phyloP scores from a whole-genome alignment of 1,284 basidiomycete genomes.

The Trichosporon sp. region DNA sequence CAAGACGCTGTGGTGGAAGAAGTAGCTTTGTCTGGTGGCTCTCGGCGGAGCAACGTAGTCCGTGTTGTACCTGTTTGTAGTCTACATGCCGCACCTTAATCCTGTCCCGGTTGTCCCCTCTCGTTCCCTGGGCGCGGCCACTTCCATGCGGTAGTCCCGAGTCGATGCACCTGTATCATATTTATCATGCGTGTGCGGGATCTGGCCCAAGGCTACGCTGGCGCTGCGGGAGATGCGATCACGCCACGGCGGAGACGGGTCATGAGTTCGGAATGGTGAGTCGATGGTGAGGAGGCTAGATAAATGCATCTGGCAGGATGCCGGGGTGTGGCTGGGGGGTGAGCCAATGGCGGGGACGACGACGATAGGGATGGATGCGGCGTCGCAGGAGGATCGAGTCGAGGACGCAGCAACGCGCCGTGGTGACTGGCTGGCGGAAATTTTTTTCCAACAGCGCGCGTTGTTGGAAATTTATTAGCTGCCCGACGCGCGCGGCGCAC shows the following conservation, averaged over 20 bases:
- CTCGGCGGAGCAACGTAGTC: not conserved
- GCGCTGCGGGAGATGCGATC: not conserved
- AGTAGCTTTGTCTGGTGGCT: not conserved
- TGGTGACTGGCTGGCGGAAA: not conserved
- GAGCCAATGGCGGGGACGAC: not conserved
- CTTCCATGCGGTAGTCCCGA: too few relatives aligned
- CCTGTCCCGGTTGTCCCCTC: too few relatives aligned
- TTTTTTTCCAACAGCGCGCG: not conserved
- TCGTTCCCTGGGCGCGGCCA: too few relatives aligned
- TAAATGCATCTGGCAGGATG: not conserved
- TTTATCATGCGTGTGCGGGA: not conserved
- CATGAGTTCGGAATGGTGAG: not conserved
- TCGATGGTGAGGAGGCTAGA: not conserved
- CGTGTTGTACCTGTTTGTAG: not conserved
- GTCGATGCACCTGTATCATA: not conserved
- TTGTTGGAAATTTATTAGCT: not conserved
- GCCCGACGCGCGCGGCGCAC: not conserved
- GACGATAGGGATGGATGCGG: not conserved
- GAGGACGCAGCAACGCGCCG: not conserved
- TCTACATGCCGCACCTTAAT: not conserved
- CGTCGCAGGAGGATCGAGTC: too few relatives aligned
- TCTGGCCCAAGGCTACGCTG: not conserved
- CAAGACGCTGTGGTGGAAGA: constrained; percentile 3
- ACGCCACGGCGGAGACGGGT: not conserved
- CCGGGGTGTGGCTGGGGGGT: not conserved